These are phyloP conservation scores for Leccinum incarnatum DNA, from an alignment of 768 basidiomycete genomes.

Conservation along the genomic window DNA sequence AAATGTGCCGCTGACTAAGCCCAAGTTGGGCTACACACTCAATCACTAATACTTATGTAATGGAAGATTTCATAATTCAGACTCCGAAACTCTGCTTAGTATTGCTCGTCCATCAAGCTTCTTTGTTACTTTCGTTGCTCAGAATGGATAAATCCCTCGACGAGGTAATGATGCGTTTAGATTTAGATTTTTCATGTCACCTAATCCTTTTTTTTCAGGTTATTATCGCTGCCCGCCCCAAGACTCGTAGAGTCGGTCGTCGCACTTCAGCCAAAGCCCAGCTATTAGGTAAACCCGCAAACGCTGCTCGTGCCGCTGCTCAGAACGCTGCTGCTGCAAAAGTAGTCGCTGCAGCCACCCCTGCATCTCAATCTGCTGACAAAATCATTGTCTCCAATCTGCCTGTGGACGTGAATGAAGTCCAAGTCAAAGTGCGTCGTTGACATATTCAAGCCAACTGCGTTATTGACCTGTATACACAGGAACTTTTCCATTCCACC, in stretches of 20 bases:
- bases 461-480: too few species aligned
- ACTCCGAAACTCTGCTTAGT: too few species aligned
- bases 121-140: neutral
- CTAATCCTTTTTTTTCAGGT: constrained; percentile 46
- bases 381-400: constrained; percentile 98
- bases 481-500: constrained; percentile 93
- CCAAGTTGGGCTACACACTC: too few species aligned
- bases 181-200: neutral
- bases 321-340: constrained; percentile 41
- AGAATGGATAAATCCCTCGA: constrained; percentile 83
- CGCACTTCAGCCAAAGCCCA: constrained; percentile 51
- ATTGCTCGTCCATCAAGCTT: too few species aligned
- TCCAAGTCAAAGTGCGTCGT: constrained; percentile 76
- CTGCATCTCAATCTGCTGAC: constrained; percentile 50
- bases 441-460: neutral
- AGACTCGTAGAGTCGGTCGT: constrained; percentile 40
- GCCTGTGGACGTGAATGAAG: constrained; percentile 88
- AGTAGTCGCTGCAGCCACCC: constrained; percentile 38
- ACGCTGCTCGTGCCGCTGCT: constrained; percentile 54
- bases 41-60: too few species aligned
- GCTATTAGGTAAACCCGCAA: constrained; percentile 55
- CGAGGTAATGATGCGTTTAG: constrained; percentile 48
- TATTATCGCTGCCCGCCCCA: constrained; percentile 65
- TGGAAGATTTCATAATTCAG: too few species aligned
- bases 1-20: too few species aligned